Conservation (phyloP, 306 rosid genomes). For the Prunus dulcis region DNA sequence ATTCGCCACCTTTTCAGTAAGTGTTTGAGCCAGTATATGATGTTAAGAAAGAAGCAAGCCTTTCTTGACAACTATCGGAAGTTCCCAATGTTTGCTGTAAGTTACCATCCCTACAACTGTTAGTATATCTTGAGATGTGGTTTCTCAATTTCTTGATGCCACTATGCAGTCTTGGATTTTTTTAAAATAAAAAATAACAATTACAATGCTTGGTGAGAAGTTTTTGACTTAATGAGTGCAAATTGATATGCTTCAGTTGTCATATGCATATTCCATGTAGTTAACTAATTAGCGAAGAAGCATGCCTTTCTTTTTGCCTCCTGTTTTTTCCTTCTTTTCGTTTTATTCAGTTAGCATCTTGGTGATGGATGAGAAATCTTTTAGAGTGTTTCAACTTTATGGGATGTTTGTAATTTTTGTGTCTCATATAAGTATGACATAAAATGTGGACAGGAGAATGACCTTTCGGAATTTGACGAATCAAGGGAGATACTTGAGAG, state of each 20-base stretch:
- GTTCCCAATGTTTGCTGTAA: constrained; percentile 99
- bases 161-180: not conserved
- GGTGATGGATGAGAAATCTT: constrained; percentile 12
- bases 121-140: constrained; percentile 7
- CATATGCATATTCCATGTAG: not conserved
- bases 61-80: constrained; percentile 94
- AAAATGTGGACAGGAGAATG: constrained; percentile 78
- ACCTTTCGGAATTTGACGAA: constrained; percentile 98
- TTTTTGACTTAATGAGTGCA: not conserved
- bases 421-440: constrained; percentile 25
- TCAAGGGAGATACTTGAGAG: constrained; percentile 94
- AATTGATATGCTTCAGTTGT: not conserved
- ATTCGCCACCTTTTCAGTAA: constrained; percentile 96
- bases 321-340: not conserved
- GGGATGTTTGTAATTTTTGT: constrained; percentile 14
- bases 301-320: not conserved
- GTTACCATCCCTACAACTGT: constrained; percentile 27
- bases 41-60: constrained; percentile 97
- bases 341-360: not conserved
- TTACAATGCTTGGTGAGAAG: not conserved
- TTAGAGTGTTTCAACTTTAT: constrained; percentile 15
- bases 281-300: not conserved
- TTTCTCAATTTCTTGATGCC: constrained; percentile 4
- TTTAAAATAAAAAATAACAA: not conserved
- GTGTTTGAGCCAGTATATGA: constrained; percentile 93